Base-by-base conservation (phyloP, 1,139 yeast species). In the Diutina neorugosa region DNA sequence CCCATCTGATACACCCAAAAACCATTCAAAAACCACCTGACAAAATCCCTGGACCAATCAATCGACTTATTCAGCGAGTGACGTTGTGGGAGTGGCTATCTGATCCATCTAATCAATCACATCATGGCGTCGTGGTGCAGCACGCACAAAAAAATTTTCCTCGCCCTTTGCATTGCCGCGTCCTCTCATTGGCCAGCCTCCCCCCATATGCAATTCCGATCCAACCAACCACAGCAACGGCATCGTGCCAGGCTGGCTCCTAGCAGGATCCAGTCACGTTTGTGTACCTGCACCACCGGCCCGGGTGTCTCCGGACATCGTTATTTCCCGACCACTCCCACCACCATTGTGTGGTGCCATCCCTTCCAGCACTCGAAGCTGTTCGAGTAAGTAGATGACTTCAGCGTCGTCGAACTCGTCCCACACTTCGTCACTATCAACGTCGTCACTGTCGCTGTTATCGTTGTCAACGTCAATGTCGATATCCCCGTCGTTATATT, bases 371-470 rank as follows among this genome's bases (percentile, higher is more conserved):
- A 43, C 23, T 8, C 25, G 20, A 11, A 44, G 16, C 19, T n/a
- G 25, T 23, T 44, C 48, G 40, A 46, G 16, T 23, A 27, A 14
- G 14, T n/a, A 16, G 14, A 46, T n/a, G 19, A 46, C 14, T 7
- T 46, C 40, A 21, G 25, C 50, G 40, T 46, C 50, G 21, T 46
- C 50, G 41, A 44, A 14, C 11, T 27, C 50, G 16, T 14, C 41
- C 50, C 50, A 46, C 14, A 46, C 40, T 6, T 46, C 50, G 11
- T 46, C 50, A n/a, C n/a, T n/a, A n/a, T n/a, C n/a, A n/a, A n/a
- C n/a, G n/a, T n/a, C n/a, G n/a, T n/a, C n/a, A n/a, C n/a, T n/a
- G 9, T 40, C 43, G 9, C 19, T 8, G 8, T 12, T 16, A 14
- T 37, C 43, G 20, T 40, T 20, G 20, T n/a, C 43, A 6, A 18